Evolutionary conservation across 805 yeast genomes (phyloP).

Genomic region (Candida alai): DNA sequence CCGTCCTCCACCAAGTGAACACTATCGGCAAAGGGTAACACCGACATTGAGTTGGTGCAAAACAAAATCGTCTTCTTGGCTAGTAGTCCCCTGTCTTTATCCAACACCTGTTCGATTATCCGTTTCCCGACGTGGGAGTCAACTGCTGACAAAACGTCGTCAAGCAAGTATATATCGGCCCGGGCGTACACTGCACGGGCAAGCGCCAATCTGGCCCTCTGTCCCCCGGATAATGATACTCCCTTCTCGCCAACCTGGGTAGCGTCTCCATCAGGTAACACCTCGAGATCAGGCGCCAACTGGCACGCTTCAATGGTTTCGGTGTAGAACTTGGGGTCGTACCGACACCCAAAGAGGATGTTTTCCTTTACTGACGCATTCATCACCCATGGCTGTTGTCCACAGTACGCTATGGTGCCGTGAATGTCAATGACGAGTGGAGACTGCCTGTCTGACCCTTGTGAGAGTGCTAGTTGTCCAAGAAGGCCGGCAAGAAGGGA

Average conservation of each 20-base stretch:
- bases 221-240: slow-evolving; percentile 59
- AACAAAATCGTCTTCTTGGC: slow-evolving; percentile 50
- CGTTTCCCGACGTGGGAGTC: slow-evolving; percentile 66
- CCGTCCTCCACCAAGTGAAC: slow-evolving; percentile 57
- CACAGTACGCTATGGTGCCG: slow-evolving; percentile 56
- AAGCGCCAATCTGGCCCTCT: slow-evolving; percentile 58
- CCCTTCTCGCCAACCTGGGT: slow-evolving; percentile 61
- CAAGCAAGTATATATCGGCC: slow-evolving; percentile 55
- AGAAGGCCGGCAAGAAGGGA: slow-evolving; percentile 51
- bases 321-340: slow-evolving; percentile 38
- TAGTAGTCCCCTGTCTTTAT: slow-evolving; percentile 45
- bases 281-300: slow-evolving; percentile 42
- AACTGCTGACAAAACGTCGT: slow-evolving; percentile 68
- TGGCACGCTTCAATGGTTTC: slow-evolving; percentile 48
- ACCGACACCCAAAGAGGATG: slow-evolving; percentile 47
- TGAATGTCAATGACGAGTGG: slow-evolving; percentile 13
- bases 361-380: slow-evolving; percentile 49
- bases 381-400: slow-evolving; percentile 56
- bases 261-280: slow-evolving; percentile 50
- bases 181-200: slow-evolving; percentile 69
- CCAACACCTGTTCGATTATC: slow-evolving; percentile 45
- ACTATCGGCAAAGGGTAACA: slow-evolving; percentile 53
- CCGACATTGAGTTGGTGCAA: slow-evolving; percentile 56
- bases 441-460: slow-evolving; percentile 13
- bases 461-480: slow-evolving; percentile 43